These are phyloP conservation scores for Amanita fuliginea DNA, from an alignment of 768 basidiomycete species.

Conservation along the genomic window DNA sequence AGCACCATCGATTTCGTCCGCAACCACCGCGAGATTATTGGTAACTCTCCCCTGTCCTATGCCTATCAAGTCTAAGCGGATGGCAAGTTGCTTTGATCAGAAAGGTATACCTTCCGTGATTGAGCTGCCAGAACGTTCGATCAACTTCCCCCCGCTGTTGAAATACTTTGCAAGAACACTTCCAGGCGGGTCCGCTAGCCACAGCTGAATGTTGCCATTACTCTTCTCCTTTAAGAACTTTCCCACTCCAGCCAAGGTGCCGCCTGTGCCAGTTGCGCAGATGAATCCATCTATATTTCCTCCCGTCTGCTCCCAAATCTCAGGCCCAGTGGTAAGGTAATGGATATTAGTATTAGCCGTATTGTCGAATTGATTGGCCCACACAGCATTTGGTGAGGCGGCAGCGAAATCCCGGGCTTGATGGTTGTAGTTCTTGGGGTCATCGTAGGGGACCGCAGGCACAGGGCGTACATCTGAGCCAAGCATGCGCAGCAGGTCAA, in stretches of 20 bases:
- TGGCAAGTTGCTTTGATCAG: neutral
- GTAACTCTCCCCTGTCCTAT: slow-evolving; percentile 98
- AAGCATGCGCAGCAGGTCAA: slow-evolving; percentile 93
- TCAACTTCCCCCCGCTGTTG: slow-evolving; percentile 64
- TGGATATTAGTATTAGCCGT: slow-evolving; percentile 83
- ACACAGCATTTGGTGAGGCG: slow-evolving; percentile 67
- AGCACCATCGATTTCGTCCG: slow-evolving; percentile 71
- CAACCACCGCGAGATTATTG: slow-evolving; percentile 75
- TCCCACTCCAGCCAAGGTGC: slow-evolving; percentile 86
- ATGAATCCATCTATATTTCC: slow-evolving; percentile 84
- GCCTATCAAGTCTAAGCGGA: slow-evolving; percentile 32
- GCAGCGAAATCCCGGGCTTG: slow-evolving; percentile 86
- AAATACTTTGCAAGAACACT: slow-evolving; percentile 83
- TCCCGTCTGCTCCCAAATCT: slow-evolving; percentile 86
- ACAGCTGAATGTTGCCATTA: slow-evolving; percentile 68
- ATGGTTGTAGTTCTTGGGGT: slow-evolving; percentile 96
- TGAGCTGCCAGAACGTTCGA: slow-evolving; percentile 73
- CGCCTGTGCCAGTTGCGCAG: slow-evolving; percentile 92
- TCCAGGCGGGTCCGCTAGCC: slow-evolving; percentile 96
- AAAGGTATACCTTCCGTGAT: slow-evolving; percentile 72
- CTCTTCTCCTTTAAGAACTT: slow-evolving; percentile 78
- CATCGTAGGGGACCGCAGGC: slow-evolving; percentile 92
- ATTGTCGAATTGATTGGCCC: slow-evolving; percentile 99
- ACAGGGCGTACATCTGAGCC: slow-evolving; percentile 96
- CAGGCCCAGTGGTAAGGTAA: slow-evolving; percentile 86